phyloP scores from a whole-genome alignment of 805 yeast genomes.

The Candida fluviatilis region DNA sequence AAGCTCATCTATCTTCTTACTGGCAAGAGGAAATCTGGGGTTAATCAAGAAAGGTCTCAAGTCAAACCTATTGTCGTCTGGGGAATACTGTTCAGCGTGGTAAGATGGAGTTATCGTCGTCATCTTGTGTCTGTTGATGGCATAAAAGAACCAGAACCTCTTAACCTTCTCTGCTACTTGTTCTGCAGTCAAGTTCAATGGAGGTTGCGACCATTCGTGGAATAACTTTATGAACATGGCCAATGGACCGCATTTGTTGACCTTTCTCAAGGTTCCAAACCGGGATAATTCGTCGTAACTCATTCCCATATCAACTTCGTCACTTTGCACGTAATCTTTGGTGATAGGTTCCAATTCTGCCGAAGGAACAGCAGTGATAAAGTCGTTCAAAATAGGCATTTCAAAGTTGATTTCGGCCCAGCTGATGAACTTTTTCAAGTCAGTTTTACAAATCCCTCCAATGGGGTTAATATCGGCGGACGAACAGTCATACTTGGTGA shows the following conservation, averaged over 20 bases:
- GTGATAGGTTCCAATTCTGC: slow-evolving; percentile 98
- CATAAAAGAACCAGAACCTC: slow-evolving; percentile 87
- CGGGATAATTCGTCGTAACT: slow-evolving; percentile 89
- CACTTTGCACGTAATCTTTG: slow-evolving; percentile 86
- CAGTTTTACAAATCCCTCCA: slow-evolving; percentile 97
- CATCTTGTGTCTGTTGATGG: slow-evolving; percentile 94
- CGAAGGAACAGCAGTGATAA: slow-evolving; percentile 90
- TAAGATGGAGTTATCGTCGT: slow-evolving; percentile 96
- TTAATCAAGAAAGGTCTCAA: slow-evolving; percentile 91
- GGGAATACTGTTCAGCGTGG: slow-evolving; percentile 97
- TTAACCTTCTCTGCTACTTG: slow-evolving; percentile 91
- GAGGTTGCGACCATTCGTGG: slow-evolving; percentile 86
- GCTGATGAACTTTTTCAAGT: slow-evolving; percentile 76
- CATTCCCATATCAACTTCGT: slow-evolving; percentile 98
- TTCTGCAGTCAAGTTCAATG: slow-evolving; percentile 62
- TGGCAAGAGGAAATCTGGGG: slow-evolving; percentile 87
- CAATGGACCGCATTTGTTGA: slow-evolving; percentile 93
- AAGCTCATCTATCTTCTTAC: slow-evolving; percentile 78
- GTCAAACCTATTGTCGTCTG: slow-evolving; percentile 96
- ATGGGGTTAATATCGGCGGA: slow-evolving; percentile 97
- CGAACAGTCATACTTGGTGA: slow-evolving; percentile 96
- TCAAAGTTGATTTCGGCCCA: slow-evolving; percentile 71
- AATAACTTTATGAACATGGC: slow-evolving; percentile 87
- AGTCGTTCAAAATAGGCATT: slow-evolving; percentile 71
- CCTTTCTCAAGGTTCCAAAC: slow-evolving; percentile 87